These are phyloP conservation scores for Euryodendron excelsum DNA, from an alignment of 148 eudicot species.

Conservation along the genomic window DNA sequence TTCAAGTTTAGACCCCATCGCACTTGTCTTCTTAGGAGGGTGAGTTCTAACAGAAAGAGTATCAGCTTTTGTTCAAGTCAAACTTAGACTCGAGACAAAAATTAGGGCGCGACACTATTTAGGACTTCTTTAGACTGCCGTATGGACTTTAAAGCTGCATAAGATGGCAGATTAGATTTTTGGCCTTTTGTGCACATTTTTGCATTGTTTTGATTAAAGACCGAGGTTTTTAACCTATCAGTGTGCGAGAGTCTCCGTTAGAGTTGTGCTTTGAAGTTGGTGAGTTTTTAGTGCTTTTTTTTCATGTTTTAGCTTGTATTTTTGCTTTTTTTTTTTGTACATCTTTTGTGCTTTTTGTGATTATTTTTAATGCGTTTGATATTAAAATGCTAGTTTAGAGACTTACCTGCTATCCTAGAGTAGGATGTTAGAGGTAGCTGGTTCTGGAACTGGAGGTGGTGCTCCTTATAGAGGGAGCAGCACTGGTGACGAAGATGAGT, in stretches of 20 bases:
- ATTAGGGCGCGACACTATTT: background rate
- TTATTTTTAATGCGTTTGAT: no score
- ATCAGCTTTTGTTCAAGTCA: no score
- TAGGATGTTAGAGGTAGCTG: background rate
- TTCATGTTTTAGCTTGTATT: background rate
- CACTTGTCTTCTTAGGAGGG: no score
- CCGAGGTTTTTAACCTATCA: background rate
- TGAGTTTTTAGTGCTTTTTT: no score
- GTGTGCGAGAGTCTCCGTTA: no score
- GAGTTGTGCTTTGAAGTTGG: background rate
- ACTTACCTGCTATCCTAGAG: background rate
- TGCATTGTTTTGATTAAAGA: background rate
- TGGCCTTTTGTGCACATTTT: no score
- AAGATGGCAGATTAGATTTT: background rate
- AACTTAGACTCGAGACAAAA: no score
- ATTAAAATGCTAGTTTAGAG: background rate
- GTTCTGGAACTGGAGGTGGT: background rate
- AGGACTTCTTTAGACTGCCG: background rate
- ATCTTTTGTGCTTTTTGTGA: no score
- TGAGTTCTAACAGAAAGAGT: no score
- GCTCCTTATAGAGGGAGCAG: background rate
- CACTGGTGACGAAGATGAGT: background rate
- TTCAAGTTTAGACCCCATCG: no score
- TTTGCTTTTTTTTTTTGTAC: no score
- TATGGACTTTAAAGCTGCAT: no score